Conservation (phyloP, 805 yeast species). For the Priceomyces fermenticarens region DNA sequence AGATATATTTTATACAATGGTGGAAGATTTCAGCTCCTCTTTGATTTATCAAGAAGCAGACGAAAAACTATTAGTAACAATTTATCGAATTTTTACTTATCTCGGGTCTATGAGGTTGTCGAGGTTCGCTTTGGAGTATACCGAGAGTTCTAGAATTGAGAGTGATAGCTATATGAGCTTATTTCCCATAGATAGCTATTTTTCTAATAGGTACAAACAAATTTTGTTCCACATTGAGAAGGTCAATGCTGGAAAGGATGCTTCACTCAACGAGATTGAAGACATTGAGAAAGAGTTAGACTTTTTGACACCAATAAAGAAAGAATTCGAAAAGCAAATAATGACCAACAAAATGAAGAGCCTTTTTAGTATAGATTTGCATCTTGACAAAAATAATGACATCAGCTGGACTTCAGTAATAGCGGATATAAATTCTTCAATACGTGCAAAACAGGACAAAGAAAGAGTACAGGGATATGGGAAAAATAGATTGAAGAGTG, state of each 20-base stretch:
- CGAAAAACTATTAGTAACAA: slow-evolving; percentile 45
- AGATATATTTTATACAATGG: slow-evolving; percentile 41
- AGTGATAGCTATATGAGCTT: slow-evolving; percentile 38
- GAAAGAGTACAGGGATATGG: slow-evolving; percentile 31
- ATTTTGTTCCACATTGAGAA: slow-evolving; percentile 23
- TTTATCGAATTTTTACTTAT: slow-evolving; percentile 50
- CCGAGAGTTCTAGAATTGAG: slow-evolving; percentile 41
- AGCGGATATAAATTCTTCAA: slow-evolving; percentile 29
- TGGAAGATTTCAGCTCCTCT: slow-evolving; percentile 66
- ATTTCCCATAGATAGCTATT: slow-evolving; percentile 17
- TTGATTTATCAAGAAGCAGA: slow-evolving; percentile 69
- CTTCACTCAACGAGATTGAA: slow-evolving; percentile 4
- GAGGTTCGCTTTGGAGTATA: slow-evolving; percentile 59
- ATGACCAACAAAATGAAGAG: slow-evolving; percentile 6
- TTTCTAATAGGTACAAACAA: slow-evolving; percentile 9
- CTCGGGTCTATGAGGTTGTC: slow-evolving; percentile 49
- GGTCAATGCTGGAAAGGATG: background rate
- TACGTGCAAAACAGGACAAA: slow-evolving; percentile 29
- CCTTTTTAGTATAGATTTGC: slow-evolving; percentile 8
- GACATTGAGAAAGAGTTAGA: slow-evolving; percentile 13
- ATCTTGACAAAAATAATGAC: slow-evolving; percentile 4
- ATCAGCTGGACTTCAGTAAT: slow-evolving; percentile 26
- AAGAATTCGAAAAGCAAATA: slow-evolving; percentile 26
- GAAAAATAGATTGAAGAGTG: slow-evolving; percentile 39
- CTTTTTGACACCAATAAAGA: slow-evolving; percentile 30